Evolutionary conservation across 306 rosid genomes (phyloP), one percentile per base, ranked within the genome.

Genomic region (Lathyrus sativus): DNA sequence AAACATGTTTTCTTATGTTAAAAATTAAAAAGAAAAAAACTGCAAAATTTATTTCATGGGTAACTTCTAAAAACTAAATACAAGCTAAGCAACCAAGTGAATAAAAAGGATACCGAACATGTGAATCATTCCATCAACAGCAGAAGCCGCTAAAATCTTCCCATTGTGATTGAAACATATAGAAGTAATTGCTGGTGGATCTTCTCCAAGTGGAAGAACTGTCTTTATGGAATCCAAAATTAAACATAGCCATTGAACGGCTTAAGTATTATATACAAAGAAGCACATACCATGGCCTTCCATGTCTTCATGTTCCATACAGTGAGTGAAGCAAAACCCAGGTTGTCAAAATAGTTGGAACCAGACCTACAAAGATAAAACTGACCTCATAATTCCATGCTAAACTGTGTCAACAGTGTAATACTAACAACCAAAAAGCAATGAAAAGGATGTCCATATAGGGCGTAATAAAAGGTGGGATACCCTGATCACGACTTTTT

Each of bases 301-400:
- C 98, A 90, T 1, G 86, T 85, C 83, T 87, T 92, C 98, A 90
- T 92, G 85, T 92, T 92, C 98, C 98, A 92, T 46, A 92, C 96
- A 49, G 96, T 88, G 58, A 92, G 76, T 7, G 93, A 88, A 74
- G 96, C 96, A 17, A 83, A 90, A 50, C 96, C 96, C 74, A 92
- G 79, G 72, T 83, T 73, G 76, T 86, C 87, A 55, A 58, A 56
- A 61, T 70, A 82, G 75, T 80, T 79, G 51, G 95, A 69, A 66
- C 90, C 86, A 71, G 75, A 79, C 81, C 98, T 92, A 69, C 70
- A 70, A 44, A 80, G 62, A 83, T 18, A 79, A 75, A 9, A 50
- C 24, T 49, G 2, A 56, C 72, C 60, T 33, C 62, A 26, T 14
- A 42, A 72, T 68, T 63, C 72, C 60, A 69, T 37, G 53, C 55